These are phyloP conservation scores for Lodderomyces orthopsilosis DNA, from an alignment of 1,139 yeast species.

Conservation along the genomic window DNA sequence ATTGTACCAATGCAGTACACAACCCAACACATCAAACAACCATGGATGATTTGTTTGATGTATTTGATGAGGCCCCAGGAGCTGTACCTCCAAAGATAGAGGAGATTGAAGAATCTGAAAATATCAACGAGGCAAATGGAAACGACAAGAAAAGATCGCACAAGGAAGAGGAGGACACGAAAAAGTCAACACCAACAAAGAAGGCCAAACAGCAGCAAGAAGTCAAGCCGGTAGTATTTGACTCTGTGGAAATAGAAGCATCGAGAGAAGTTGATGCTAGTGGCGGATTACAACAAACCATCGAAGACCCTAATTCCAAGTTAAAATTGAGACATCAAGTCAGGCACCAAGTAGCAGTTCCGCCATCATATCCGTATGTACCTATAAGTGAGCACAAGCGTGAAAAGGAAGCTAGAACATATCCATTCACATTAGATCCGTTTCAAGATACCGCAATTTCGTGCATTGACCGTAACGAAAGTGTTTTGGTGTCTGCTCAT, in stretches of 20 bases:
- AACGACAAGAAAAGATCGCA: conserved; percentile 10
- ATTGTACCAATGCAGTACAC: no score
- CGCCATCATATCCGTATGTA: conserved; percentile 81
- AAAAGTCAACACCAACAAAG: conserved; percentile 11
- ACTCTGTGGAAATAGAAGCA: conserved; percentile 87
- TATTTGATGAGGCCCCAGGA: conserved; percentile 57
- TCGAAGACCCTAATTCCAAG: conserved; percentile 44
- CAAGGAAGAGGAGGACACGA: conserved; percentile 8
- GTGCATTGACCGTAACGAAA: conserved; percentile 89
- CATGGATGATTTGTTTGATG: conserved; percentile 64
- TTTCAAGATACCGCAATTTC: conserved; percentile 95
- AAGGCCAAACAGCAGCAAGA: conserved; percentile 24
- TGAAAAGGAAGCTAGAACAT: conserved; percentile 70
- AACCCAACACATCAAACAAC: not conserved
- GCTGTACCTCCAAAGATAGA: conserved; percentile 29
- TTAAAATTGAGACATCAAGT: conserved; percentile 87
- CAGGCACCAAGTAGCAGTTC: conserved; percentile 95
- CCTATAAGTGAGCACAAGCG: conserved; percentile 88
- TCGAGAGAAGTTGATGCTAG: conserved; percentile 83
- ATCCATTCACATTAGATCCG: conserved; percentile 91
- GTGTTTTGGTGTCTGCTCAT: conserved; percentile 97
- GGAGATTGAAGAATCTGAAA: conserved; percentile 8
- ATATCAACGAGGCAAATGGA: conserved; percentile 1
- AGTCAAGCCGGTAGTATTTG: conserved; percentile 73
- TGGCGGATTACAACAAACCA: conserved; percentile 56